Conservation (phyloP, 352 stramenopile species). For the Pythium scleroteichum region DNA sequence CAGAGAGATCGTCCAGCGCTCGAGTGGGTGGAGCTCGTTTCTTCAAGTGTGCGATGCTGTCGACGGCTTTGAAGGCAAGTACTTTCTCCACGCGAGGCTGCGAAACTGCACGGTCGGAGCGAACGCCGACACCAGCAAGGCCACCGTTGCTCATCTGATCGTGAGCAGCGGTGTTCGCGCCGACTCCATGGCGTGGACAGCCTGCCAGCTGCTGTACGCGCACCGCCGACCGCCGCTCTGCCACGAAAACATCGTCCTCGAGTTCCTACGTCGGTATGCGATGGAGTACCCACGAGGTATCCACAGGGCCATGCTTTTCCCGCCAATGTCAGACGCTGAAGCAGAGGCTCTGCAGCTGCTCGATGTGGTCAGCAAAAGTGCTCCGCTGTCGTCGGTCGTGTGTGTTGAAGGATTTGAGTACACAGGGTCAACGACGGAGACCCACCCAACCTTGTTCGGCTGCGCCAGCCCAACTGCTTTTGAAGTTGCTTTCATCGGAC, state of each 20-base stretch:
- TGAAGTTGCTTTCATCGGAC: slow-evolving; percentile 22
- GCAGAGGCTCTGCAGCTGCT: slow-evolving; percentile 43
- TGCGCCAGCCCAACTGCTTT: slow-evolving; percentile 19
- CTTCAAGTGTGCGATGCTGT: slow-evolving; percentile 44
- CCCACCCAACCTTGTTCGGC: slow-evolving; percentile 37
- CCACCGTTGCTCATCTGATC: slow-evolving; percentile 36
- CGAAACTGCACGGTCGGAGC: slow-evolving; percentile 46
- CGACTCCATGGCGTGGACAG: slow-evolving; percentile 54
- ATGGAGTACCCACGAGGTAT: slow-evolving; percentile 8
- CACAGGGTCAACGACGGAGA: slow-evolving; percentile 29
- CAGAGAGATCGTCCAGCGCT: slow-evolving; percentile 24
- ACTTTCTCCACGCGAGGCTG: slow-evolving; percentile 36
- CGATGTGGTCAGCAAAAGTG: slow-evolving; percentile 58
- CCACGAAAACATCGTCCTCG: slow-evolving; percentile 45
- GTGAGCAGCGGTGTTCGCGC: slow-evolving; percentile 43
- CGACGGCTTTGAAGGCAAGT: slow-evolving; percentile 23
- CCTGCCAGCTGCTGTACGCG: slow-evolving; percentile 48
- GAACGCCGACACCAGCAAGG: slow-evolving; percentile 16
- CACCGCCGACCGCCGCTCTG: slow-evolving; percentile 54
- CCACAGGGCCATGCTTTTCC: slow-evolving; percentile 15
- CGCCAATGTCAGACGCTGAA: slow-evolving; percentile 40
- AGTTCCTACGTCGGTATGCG: slow-evolving; percentile 44
- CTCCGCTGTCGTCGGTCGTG: slow-evolving; percentile 37
- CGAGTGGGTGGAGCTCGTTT: slow-evolving; percentile 52
- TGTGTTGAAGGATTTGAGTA: slow-evolving; percentile 55